phyloP scores from a whole-genome alignment of 352 stramenopile genomes.

The Phytophthora parvispora region DNA sequence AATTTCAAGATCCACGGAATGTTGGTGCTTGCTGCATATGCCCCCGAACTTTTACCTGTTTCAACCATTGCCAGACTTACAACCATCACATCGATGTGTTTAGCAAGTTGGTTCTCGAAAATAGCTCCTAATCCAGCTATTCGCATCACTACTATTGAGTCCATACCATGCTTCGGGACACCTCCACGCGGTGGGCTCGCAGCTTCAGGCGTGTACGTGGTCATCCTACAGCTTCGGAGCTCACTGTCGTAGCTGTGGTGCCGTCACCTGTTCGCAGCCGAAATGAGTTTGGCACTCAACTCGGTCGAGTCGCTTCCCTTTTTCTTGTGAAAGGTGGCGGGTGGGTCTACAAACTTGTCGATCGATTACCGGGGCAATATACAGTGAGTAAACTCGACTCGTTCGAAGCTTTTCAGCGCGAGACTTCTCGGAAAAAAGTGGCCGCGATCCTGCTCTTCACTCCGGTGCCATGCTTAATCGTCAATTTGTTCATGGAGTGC shows the following conservation, averaged over 20 bases:
- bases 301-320: neutral
- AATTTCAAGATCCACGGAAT: no score
- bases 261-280: neutral
- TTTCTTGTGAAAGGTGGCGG: neutral
- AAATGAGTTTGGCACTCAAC: neutral
- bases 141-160: neutral
- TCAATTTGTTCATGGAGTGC: constrained; percentile 36
- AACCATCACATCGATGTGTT: no score
- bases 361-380: constrained; percentile 28
- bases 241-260: neutral
- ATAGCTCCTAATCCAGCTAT: neutral
- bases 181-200: neutral
- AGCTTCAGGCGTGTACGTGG: neutral
- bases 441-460: constrained; percentile 20
- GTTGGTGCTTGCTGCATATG: no score
- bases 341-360: constrained; percentile 8
- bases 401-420: constrained; percentile 12
- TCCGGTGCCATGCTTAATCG: constrained; percentile 28
- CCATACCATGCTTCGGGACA: neutral
- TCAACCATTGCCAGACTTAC: no score
- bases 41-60: no score
- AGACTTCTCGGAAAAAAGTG: neutral
- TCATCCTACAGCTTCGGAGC: neutral
- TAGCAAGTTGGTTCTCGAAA: neutral
- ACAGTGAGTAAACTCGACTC: constrained; percentile 39